Evolutionary conservation across 345 rosid genomes (phyloP).

Genomic region (Bruguiera parviflora): DNA sequence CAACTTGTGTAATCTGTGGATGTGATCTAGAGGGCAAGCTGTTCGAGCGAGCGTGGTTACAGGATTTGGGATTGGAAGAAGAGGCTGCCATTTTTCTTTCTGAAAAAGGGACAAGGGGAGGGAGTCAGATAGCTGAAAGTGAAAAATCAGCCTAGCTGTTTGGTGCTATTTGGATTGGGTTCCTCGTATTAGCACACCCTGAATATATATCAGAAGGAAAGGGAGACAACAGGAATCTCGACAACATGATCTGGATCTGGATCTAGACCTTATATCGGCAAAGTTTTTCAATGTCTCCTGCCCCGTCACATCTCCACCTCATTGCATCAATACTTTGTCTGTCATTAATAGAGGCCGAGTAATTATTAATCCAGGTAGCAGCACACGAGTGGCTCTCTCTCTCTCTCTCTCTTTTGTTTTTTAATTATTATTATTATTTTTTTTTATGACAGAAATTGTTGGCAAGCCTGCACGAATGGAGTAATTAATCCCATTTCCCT

Average conservation of each 20-base stretch:
- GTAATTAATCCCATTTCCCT: no score
- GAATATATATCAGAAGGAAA: not conserved
- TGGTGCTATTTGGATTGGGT: conserved; percentile 5
- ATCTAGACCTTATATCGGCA: not conserved
- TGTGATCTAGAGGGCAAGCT: conserved; percentile 41
- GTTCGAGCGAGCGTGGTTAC: conserved; percentile 28
- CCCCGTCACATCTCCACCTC: not conserved
- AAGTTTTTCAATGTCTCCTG: not conserved
- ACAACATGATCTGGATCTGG: not conserved
- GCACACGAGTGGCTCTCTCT: not conserved
- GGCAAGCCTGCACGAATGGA: no score
- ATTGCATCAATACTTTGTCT: not conserved
- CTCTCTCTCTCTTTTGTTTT: no score
- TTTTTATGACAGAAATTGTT: no score
- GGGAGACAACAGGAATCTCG: not conserved
- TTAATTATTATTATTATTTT: no score
- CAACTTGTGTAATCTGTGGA: conserved; percentile 24
- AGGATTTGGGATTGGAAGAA: conserved; percentile 4
- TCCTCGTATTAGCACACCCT: not conserved
- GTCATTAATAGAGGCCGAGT: no score
- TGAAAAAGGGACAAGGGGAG: not conserved
- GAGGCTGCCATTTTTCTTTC: conserved; percentile 16
- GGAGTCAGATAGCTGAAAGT: not conserved
- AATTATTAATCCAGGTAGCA: no score
- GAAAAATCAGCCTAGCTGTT: no score